Conservation (phyloP, 176 grass and related monocot genomes). For the Alopecurus myosuroides region DNA sequence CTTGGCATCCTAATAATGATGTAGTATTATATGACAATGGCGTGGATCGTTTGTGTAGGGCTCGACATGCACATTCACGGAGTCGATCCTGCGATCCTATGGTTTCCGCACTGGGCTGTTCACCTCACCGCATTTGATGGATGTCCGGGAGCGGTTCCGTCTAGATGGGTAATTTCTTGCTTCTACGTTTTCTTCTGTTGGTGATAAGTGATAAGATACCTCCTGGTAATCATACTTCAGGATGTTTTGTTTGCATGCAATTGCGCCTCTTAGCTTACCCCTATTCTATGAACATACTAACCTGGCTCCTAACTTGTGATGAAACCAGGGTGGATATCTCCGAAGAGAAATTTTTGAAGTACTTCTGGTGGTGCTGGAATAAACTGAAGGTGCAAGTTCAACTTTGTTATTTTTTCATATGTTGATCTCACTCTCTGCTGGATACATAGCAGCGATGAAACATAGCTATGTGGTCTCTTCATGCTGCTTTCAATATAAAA, state of each 20-base stretch:
- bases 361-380: slow-evolving; percentile 97
- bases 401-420: not conserved
- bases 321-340: slow-evolving; percentile 72
- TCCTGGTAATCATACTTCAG: not conserved
- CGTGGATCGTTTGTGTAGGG: slow-evolving; percentile 40
- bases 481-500: not conserved
- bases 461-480: not conserved
- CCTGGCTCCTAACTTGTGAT: not conserved
- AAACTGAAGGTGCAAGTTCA: slow-evolving; percentile 57
- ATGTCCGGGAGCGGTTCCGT: slow-evolving; percentile 63
- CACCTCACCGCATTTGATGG: slow-evolving; percentile 85
- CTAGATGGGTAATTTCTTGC: slow-evolving; percentile 52
- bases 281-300: slow-evolving; percentile 2
- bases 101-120: slow-evolving; percentile 73
- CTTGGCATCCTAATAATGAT: not conserved
- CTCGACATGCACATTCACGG: slow-evolving; percentile 84
- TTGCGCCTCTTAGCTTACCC: not conserved
- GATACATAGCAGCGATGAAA: not conserved
- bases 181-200: not conserved
- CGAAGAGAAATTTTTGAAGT: slow-evolving; percentile 81
- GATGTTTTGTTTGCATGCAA: not conserved
- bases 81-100: slow-evolving; percentile 68
- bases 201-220: not conserved
- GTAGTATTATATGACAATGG: not conserved
- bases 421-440: not conserved